Percentiles rank a stretch among this genome's conserved stretches.
These are phyloP conservation scores for Tetrapyrgos nigripes DNA, from an alignment of 1,284 basidiomycete species.

Conservation along the genomic window DNA sequence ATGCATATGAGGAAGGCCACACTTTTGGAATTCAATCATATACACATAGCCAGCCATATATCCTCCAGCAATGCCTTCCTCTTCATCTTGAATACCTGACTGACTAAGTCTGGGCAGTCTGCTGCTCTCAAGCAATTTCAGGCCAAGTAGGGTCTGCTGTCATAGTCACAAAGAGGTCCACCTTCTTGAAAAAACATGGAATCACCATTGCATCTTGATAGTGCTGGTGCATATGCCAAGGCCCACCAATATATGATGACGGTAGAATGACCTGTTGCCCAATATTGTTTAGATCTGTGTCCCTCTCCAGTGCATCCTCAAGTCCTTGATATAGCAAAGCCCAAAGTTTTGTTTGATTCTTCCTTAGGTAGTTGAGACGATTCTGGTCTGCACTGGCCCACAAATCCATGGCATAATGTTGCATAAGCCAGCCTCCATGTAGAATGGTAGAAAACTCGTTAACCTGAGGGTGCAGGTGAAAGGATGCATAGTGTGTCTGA, in stretches of 20 bases:
- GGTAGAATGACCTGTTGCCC: slow-evolving; percentile 46
- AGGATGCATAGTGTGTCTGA: slow-evolving; percentile 36
- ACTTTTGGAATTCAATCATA: slow-evolving; percentile 58
- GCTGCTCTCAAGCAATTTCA: slow-evolving; percentile 43
- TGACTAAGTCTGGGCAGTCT: no score
- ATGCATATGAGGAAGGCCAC: slow-evolving; percentile 55
- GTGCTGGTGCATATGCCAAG: slow-evolving; percentile 45
- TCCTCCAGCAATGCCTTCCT: slow-evolving; percentile 43
- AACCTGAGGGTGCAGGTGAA: slow-evolving; percentile 33
- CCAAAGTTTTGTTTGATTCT: slow-evolving; percentile 45
- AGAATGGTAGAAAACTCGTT: slow-evolving; percentile 38
- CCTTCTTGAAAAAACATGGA: no score
- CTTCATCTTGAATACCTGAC: no score
- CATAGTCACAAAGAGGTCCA: slow-evolving; percentile 53
- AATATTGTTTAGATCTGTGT: slow-evolving; percentile 28
- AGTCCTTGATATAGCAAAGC: slow-evolving; percentile 44
- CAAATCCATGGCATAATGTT: slow-evolving; percentile 44
- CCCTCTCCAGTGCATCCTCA: slow-evolving; percentile 35
- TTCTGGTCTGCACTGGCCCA: slow-evolving; percentile 41
- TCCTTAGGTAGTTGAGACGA: slow-evolving; percentile 31
- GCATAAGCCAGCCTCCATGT: slow-evolving; percentile 44
- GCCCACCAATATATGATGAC: slow-evolving; percentile 45
- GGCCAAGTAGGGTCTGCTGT: slow-evolving; percentile 53
- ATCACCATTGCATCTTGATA: slow-evolving; percentile 54
- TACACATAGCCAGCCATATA: slow-evolving; percentile 44